Evolutionary conservation across 768 basidiomycete genomes (phyloP).

Genomic region (Mycena filopes): DNA sequence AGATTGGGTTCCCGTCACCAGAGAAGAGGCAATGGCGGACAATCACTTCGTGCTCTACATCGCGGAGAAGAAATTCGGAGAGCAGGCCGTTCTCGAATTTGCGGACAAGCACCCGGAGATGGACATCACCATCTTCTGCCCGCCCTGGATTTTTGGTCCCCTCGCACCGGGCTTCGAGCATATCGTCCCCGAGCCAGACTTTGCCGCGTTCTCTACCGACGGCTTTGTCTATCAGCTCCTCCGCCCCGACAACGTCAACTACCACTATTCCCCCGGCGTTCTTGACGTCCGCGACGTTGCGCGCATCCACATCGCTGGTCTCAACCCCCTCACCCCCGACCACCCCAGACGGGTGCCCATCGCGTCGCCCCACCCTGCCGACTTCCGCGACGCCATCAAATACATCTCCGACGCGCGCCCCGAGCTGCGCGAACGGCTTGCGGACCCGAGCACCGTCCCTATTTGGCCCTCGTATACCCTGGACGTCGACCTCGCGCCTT

Average conservation of each 20-base stretch:
- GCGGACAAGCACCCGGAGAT: slow-evolving; percentile 31
- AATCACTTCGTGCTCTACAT: slow-evolving; percentile 18
- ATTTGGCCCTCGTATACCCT: slow-evolving; percentile 17
- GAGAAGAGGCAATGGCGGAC: slow-evolving; percentile 24
- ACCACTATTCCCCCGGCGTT: slow-evolving; percentile 19
- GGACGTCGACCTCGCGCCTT: slow-evolving; percentile 31
- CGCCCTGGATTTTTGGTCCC: slow-evolving; percentile 40
- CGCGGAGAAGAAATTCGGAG: slow-evolving; percentile 28
- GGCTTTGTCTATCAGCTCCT: slow-evolving; percentile 30
- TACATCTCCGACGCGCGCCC: slow-evolving; percentile 28
- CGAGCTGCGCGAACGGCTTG: slow-evolving; percentile 23
- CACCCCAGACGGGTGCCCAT: slow-evolving; percentile 24
- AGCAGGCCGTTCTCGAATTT: slow-evolving; percentile 25
- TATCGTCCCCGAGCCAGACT: slow-evolving; percentile 29
- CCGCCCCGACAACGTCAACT: slow-evolving; percentile 24
- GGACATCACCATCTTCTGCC: slow-evolving; percentile 35
- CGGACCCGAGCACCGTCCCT: slow-evolving; percentile 19
- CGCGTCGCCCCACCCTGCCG: slow-evolving; percentile 6
- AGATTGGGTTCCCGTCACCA: slow-evolving; percentile 29
- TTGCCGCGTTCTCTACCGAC: slow-evolving; percentile 26
- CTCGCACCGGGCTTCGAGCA: slow-evolving; percentile 37
- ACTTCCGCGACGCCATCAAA: slow-evolving; percentile 25
- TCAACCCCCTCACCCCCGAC: slow-evolving; percentile 19
- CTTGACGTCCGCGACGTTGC: slow-evolving; percentile 35
- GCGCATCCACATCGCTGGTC: slow-evolving; percentile 32